These are phyloP conservation scores for Apium graveolens DNA, from an alignment of 129 eudicot genomes.

Conservation along the genomic window DNA sequence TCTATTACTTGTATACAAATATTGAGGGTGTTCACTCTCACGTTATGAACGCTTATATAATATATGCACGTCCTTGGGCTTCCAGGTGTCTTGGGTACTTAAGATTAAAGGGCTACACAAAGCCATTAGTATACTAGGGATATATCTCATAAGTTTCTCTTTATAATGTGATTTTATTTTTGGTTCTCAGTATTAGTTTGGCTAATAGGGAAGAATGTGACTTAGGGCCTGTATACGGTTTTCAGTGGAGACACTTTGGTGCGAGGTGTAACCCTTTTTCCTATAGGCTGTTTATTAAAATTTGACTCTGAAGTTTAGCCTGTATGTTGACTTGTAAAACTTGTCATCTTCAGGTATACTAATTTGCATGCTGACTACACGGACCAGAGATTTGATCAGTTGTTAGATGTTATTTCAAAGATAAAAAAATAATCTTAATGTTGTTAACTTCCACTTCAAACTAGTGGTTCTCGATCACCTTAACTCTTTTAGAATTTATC, in stretches of 20 bases:
- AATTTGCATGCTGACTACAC: constrained; percentile 88
- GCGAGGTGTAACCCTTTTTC: constrained; percentile 44
- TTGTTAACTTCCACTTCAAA: constrained; percentile 61
- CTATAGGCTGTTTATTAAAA: neutral
- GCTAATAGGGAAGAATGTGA: constrained; percentile 91
- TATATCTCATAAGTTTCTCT: neutral
- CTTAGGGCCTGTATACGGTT: constrained; percentile 87
- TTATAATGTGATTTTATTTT: neutral
- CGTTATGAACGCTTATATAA: too few species aligned
- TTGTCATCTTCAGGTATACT: constrained; percentile 51
- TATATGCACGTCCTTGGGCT: too few species aligned
- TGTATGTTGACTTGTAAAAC: constrained; percentile 1
- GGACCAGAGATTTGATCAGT: constrained; percentile 89
- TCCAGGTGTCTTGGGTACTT: too few species aligned
- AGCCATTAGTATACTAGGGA: too few species aligned
- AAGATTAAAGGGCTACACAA: too few species aligned
- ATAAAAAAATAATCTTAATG: constrained; percentile 51
- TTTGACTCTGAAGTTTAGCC: neutral
- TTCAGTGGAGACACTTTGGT: constrained; percentile 98
- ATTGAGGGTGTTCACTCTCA: too few species aligned
- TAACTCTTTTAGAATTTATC: constrained; percentile 28
- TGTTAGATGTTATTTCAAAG: constrained; percentile 76
- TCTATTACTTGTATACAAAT: too few species aligned
- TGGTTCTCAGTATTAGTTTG: constrained; percentile 62
- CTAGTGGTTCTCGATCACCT: constrained; percentile 56